phyloP scores from a whole-genome alignment of 768 basidiomycete species.

The Russula compacta region DNA sequence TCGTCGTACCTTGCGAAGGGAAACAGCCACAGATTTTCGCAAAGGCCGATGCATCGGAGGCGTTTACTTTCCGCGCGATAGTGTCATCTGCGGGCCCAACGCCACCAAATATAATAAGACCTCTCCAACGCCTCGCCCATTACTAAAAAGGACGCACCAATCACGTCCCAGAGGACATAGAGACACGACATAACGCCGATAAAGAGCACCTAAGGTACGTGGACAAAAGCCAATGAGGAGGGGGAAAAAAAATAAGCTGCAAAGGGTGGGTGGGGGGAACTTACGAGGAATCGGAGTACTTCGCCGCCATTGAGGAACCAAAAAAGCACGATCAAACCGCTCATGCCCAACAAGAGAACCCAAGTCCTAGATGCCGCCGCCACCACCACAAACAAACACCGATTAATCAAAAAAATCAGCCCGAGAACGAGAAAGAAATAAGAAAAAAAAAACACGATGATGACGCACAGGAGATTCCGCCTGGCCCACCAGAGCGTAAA shows the following conservation, averaged over 20 bases:
- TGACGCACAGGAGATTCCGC: conserved; percentile 56
- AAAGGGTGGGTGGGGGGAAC: too few relatives aligned
- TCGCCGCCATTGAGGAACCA: conserved; percentile 75
- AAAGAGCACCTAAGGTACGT: conserved; percentile 53
- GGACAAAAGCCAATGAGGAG: too few relatives aligned
- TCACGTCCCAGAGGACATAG: conserved; percentile 83
- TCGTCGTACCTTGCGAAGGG: conserved; percentile 56
- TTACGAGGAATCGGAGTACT: conserved; percentile 69
- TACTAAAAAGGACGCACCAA: conserved; percentile 41
- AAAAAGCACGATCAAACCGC: conserved; percentile 67
- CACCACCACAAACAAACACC: background rate
- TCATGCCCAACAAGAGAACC: conserved; percentile 70
- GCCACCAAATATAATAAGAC: background rate
- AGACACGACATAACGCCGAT: conserved; percentile 83
- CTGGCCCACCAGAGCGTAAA: conserved; percentile 87
- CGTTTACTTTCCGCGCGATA: conserved; percentile 72
- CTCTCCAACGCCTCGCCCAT: too few relatives aligned
- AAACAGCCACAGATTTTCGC: conserved; percentile 80
- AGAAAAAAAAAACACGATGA: background rate
- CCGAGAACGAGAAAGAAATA: background rate
- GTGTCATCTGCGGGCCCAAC: conserved; percentile 59
- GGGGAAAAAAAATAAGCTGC: background rate
- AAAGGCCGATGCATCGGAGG: conserved; percentile 81
- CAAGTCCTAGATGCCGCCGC: conserved; percentile 62
- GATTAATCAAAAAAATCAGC: too few relatives aligned